Base-by-base conservation (phyloP, 2,329 filamentous ascomycete species). In the Pseudogymnoascus sp. region DNA sequence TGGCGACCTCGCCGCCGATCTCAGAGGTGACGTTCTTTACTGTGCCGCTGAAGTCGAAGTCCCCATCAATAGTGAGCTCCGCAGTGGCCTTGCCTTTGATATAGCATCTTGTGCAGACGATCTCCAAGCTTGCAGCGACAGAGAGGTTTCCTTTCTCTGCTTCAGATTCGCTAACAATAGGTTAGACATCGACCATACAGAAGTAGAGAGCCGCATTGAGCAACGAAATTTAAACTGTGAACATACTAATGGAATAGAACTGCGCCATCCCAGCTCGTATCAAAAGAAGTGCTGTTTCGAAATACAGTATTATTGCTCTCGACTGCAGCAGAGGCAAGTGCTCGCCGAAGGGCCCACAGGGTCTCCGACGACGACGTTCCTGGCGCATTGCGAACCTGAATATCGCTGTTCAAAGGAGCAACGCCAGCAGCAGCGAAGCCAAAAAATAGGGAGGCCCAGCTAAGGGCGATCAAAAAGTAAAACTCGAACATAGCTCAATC, bases 81-180 rank as follows among this genome's bases (percentile, higher is more conserved):
- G 76, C 77, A 8, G 69, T 76, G 9, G 77, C 79, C 4, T 66
- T 69, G 45, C 79, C 80, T 62, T 78, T 79, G 61, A 82, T 69
- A 67, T 83, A 83, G 66, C 81, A 83, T 4, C 71, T 78, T 3
- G 71, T 74, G 67, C 80, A 82, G 9, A 72, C 72, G 35, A 81
- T 74, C 58, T 79, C 72, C n/a, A 80, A 66, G 2, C 70, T 65
- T 18, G 63, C 66, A 10, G 55, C 42, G 7, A 68, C 42, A 3
- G 68, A 62, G 9, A 68, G 60, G 5, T 69, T 70, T 2, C 62
- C 63, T 1, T 69, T 64, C 10, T 65, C 39, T 9, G 18, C 59
- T 33, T 59, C 39, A 8, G 21, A 45, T 27, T 67, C 61, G 13
- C 61, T 62, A 27, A 31, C n/a, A 31, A 55, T 33, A 33, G 15